Evolutionary conservation across 345 rosid species (phyloP).

Genomic region (Arabis alpina): DNA sequence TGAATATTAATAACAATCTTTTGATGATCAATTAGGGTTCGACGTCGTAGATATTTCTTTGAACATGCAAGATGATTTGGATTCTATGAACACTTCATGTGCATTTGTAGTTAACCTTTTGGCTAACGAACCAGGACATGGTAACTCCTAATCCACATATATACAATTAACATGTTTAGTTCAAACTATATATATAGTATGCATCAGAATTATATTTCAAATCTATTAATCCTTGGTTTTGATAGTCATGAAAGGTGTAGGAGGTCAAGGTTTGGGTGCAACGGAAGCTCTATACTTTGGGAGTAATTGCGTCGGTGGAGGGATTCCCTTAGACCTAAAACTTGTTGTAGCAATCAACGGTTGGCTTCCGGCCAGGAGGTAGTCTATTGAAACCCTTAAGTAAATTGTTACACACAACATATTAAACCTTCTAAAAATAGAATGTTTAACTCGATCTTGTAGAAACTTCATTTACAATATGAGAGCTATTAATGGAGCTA

Average conservation of each 20-base stretch:
- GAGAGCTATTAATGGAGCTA: too few species aligned
- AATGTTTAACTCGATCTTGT: too few species aligned
- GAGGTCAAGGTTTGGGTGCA: slow-evolving; percentile 68
- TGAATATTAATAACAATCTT: not conserved
- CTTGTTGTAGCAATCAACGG: not conserved
- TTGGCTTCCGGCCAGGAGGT: slow-evolving; percentile 8
- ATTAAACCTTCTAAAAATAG: too few species aligned
- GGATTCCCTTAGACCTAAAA: not conserved
- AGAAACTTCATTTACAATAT: too few species aligned
- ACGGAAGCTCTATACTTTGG: not conserved
- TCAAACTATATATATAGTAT: not conserved
- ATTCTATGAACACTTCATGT: slow-evolving; percentile 70
- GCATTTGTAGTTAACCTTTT: slow-evolving; percentile 65
- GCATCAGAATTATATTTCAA: not conserved
- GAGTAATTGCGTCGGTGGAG: not conserved
- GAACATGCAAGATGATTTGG: not conserved
- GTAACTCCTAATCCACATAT: slow-evolving; percentile 40
- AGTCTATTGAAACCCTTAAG: not conserved
- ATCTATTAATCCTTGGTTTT: slow-evolving; percentile 1
- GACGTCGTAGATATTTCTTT: slow-evolving; percentile 33
- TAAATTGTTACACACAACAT: not conserved
- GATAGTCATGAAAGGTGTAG: slow-evolving; percentile 74
- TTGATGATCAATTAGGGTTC: slow-evolving; percentile 57
- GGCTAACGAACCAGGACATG: slow-evolving; percentile 68
- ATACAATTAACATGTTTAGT: not conserved